These are phyloP conservation scores for Rhodotorula babjevae DNA, from an alignment of 768 basidiomycete genomes.

Conservation along the genomic window DNA sequence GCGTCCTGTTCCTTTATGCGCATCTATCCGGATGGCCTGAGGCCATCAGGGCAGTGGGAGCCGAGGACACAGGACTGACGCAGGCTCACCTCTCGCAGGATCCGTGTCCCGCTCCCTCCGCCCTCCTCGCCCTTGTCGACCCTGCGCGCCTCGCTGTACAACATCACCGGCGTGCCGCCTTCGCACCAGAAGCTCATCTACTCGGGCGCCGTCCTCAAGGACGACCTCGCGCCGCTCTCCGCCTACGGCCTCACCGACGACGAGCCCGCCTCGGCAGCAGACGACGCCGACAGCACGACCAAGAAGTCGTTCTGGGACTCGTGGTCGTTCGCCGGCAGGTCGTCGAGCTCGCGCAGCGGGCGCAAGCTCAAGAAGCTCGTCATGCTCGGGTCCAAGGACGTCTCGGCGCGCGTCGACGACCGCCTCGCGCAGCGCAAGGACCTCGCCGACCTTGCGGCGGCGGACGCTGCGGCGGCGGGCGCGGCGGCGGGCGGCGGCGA, in stretches of 20 bases:
- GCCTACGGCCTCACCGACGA: conserved; percentile 33
- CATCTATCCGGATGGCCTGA: too few relatives aligned
- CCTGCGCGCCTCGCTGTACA: conserved; percentile 62
- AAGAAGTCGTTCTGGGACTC: conserved; percentile 27
- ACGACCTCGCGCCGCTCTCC: conserved; percentile 58
- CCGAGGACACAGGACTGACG: conserved; percentile 3
- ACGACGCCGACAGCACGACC: not conserved
- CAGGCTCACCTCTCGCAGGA: conserved; percentile 42
- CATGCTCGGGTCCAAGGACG: conserved; percentile 34
- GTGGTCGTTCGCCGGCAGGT: conserved; percentile 22
- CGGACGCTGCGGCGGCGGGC: not conserved
- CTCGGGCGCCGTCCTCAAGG: conserved; percentile 84
- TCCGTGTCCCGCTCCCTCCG: conserved; percentile 58
- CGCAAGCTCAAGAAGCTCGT: conserved; percentile 33
- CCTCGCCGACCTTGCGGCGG: conserved; percentile 14
- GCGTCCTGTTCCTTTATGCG: too few relatives aligned
- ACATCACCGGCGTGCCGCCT: conserved; percentile 66
- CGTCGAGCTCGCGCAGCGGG: not conserved
- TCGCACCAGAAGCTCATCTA: conserved; percentile 71
- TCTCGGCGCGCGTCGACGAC: conserved; percentile 31
- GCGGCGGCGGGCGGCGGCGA: not conserved
- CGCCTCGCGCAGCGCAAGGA: conserved; percentile 31
- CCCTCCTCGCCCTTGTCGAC: conserved; percentile 58
- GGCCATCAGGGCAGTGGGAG: too few relatives aligned
- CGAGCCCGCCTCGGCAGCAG: not conserved